Percentiles rank a stretch among this genome's conserved stretches.
Conservation (phyloP, 306 rosid genomes). For the Ormosia semicastrata region DNA sequence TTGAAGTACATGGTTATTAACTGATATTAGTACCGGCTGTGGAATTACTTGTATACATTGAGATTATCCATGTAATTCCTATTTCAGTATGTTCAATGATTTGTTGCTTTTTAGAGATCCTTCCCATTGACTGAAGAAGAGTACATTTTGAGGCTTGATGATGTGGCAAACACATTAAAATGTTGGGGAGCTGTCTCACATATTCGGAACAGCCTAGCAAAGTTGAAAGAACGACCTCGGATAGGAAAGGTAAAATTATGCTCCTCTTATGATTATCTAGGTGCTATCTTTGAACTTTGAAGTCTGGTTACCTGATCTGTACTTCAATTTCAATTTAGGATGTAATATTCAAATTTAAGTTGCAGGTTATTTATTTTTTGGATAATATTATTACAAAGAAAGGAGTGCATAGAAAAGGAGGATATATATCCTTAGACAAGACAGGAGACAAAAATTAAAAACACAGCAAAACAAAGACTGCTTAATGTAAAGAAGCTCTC, state of each 20-base stretch:
- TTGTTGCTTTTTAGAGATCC: conserved; percentile 59
- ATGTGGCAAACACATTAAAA: conserved; percentile 80
- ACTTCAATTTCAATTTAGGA: neutral
- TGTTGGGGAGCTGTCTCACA: conserved; percentile 99
- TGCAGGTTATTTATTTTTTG: neutral
- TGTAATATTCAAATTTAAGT: neutral
- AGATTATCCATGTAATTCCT: conserved; percentile 10
- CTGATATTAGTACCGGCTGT: neutral
- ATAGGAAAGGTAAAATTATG: conserved; percentile 77
- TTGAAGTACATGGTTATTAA: neutral
- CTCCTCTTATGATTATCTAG: neutral
- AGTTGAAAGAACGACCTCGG: conserved; percentile 85
- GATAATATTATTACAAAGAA: neutral
- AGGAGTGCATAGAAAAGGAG: neutral
- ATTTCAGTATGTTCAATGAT: conserved; percentile 11
- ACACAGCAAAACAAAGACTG: neutral
- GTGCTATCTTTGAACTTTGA: neutral
- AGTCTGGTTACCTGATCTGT: neutral
- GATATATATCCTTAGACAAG: neutral
- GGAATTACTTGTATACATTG: neutral
- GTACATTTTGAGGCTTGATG: conserved; percentile 90
- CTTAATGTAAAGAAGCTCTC: neutral
- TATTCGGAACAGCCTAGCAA: conserved; percentile 81
- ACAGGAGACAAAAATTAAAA: neutral
- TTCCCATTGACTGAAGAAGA: conserved; percentile 97